A percentile compares a stretch with the other conserved stretches of the same genome.
phyloP scores from a whole-genome alignment of 257 asterid genomes.

The Schizonepeta tenuifolia region DNA sequence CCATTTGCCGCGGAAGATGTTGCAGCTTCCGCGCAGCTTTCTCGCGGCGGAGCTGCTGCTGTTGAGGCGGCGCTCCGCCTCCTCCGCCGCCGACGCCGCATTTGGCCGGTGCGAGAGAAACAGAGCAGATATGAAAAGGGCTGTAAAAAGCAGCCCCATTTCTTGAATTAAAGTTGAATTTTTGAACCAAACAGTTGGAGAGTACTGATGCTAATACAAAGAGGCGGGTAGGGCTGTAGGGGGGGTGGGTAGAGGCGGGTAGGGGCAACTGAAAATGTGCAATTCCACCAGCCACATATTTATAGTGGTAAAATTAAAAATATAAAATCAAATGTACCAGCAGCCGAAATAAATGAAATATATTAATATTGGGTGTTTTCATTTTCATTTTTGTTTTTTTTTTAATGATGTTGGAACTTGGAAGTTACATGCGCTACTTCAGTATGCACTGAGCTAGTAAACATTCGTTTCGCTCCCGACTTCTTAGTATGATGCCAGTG shows the following conservation, averaged over 20 bases:
- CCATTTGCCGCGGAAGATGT: conserved; percentile 79
- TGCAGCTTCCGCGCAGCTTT: conserved; percentile 55
- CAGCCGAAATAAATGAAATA: conserved; percentile 36
- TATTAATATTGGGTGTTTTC: too few species aligned
- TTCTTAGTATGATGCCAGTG: too few species aligned
- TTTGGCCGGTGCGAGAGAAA: conserved; percentile 33
- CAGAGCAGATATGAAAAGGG: conserved; percentile 42
- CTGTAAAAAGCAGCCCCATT: conserved; percentile 44
- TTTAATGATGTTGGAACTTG: too few species aligned
- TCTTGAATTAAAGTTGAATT: conserved; percentile 27
- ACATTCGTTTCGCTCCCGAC: too few species aligned
- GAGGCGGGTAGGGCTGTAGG: not conserved
- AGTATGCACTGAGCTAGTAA: too few species aligned
- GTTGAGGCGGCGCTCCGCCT: conserved; percentile 40
- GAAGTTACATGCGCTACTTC: too few species aligned
- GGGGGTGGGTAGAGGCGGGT: conserved; percentile 3
- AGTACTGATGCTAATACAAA: conserved; percentile 14
- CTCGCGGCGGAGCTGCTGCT: conserved; percentile 37
- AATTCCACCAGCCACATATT: conserved; percentile 4
- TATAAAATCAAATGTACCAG: not conserved
- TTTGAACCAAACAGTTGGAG: conserved; percentile 13
- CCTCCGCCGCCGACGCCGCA: conserved; percentile 27
- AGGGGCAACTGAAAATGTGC: conserved; percentile 11
- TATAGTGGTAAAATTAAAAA: not conserved
- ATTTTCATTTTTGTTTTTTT: not conserved